Base-by-base conservation (phyloP, 345 rosid genomes). In the Ricinus communis region DNA sequence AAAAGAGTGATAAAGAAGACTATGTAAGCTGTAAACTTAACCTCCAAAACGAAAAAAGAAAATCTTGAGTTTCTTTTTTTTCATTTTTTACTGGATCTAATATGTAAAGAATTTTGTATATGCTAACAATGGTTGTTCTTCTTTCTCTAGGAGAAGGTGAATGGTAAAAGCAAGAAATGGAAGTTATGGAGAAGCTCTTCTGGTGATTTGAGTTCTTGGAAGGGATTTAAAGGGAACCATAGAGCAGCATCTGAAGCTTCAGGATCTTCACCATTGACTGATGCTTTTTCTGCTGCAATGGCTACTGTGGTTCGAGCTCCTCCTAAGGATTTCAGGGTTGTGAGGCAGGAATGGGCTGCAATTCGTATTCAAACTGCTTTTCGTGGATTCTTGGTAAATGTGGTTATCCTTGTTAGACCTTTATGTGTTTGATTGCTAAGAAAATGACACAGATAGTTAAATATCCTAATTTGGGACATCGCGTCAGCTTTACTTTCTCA, bases 341-440 rank as follows among this genome's bases (percentile, higher is more conserved):
- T 94, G n/a, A 79, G 87, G 84, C 76, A 87, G 59, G 96, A 92
- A 79, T 94, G 97, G 97, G 99, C 96, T 40, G 85, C 97, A 16
- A 94, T 94, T 25, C 79, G 97, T 41, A 85, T 94, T 67, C 99
- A 94, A 70, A 90, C 99, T 2, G 90, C 99, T 75, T 94, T 94
- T 69, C 92, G 97, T 3, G 96, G 90, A 38, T 92, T 94, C 86
- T 76, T 94, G 93, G 97, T 94, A 77, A 82, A 66, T 73, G 28
- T n/a, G 15, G 7, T 68, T n/a, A 22, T 1, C 36, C 15, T 40
- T 54, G 5, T 40, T 46, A 7, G n/a, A 31, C n/a, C 38, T 7
- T 24, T 43, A 46, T 27, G 25, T 30, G 38, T 33, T 64, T 24
- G 45, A 21, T 40, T 61, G 43, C 41, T 46, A 46, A 56, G 77